Evolutionary conservation across 805 yeast species (phyloP).

Genomic region (Candida maltosa): DNA sequence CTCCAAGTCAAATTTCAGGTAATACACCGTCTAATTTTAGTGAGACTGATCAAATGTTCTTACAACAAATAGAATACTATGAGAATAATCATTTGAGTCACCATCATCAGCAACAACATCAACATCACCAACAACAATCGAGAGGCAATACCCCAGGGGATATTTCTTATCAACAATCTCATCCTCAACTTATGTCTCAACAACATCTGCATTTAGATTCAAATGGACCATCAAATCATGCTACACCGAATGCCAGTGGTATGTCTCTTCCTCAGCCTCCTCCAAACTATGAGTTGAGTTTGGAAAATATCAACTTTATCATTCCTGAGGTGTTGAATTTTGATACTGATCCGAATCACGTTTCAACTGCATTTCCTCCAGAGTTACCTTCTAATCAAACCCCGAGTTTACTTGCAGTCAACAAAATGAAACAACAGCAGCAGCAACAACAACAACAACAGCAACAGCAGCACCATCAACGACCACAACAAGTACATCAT

Average conservation of each 20-base stretch:
- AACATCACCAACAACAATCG: slow-evolving; percentile 5
- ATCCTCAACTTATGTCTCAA: background rate
- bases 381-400: slow-evolving; percentile 18
- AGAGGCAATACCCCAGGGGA: slow-evolving; percentile 7
- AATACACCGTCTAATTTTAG: slow-evolving; percentile 13
- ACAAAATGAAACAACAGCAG: slow-evolving; percentile 6
- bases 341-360: slow-evolving; percentile 8
- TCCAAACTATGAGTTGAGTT: slow-evolving; percentile 19
- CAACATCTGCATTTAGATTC: slow-evolving; percentile 4
- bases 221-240: too few relatives aligned
- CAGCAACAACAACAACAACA: background rate
- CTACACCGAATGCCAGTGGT: slow-evolving; percentile 7
- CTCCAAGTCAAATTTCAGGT: slow-evolving; percentile 2
- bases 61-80: slow-evolving; percentile 29
- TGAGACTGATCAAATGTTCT: slow-evolving; percentile 22
- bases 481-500: background rate
- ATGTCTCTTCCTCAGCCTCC: slow-evolving; percentile 7
- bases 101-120: slow-evolving; percentile 2
- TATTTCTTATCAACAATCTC: too few relatives aligned
- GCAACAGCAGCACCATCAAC: background rate
- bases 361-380: slow-evolving; percentile 27
- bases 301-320: slow-evolving; percentile 23
- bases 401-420: slow-evolving; percentile 22
- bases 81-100: slow-evolving; percentile 11
- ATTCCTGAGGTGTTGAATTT: slow-evolving; percentile 17